A percentile compares a stretch with the other conserved stretches of the same genome.
Conservation (phyloP, 257 asterid genomes). For the Capsicum chinense region DNA sequence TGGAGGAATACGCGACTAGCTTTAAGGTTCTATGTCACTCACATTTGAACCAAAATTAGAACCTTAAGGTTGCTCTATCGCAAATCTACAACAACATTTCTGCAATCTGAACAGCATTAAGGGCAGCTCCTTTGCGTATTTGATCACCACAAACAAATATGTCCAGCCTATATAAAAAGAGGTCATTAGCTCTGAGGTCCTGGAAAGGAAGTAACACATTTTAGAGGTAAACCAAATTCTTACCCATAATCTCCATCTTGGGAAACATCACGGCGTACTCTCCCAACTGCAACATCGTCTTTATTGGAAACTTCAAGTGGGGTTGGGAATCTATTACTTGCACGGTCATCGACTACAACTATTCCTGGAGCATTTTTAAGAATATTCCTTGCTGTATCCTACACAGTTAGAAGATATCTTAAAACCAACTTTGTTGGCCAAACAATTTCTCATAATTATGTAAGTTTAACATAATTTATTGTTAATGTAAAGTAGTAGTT, state of each 20-base stretch:
- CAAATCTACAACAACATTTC: conserved; percentile 65
- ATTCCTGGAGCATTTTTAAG: conserved; percentile 78
- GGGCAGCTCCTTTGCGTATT: conserved; percentile 97
- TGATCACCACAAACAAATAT: conserved; percentile 95
- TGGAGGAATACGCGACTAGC: neutral
- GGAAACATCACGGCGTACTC: conserved; percentile 87
- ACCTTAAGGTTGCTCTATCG: neutral
- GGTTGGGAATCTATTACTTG: conserved; percentile 81
- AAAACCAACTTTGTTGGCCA: neutral
- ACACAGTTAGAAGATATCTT: neutral
- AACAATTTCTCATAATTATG: neutral
- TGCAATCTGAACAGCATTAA: conserved; percentile 87
- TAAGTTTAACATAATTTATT: neutral
- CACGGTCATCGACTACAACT: conserved; percentile 81
- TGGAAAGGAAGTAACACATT: neutral
- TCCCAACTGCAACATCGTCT: conserved; percentile 92
- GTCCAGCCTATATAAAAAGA: conserved; percentile 64
- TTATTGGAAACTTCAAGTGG: conserved; percentile 83
- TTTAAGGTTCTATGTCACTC: conserved; percentile 13
- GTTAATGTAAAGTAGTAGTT: neutral
- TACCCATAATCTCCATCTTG: conserved; percentile 91
- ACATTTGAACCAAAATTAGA: conserved; percentile 22
- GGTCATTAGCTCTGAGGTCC: neutral
- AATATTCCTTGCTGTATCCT: conserved; percentile 76
- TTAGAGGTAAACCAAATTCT: conserved; percentile 14